phyloP scores from a whole-genome alignment of 495 filamentous ascomycete species.

The Copromyces sp. region DNA sequence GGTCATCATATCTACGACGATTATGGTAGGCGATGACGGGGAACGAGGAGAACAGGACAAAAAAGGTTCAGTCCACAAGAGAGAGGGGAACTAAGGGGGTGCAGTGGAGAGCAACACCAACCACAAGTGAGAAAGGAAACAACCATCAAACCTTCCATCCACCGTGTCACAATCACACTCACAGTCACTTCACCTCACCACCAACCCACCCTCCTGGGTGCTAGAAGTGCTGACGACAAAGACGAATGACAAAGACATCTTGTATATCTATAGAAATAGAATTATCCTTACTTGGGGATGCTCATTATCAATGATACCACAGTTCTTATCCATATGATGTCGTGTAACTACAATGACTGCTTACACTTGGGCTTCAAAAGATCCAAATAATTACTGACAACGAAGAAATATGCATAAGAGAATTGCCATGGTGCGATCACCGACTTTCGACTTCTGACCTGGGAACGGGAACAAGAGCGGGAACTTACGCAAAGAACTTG shows the following conservation, averaged over 20 bases:
- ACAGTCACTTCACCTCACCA: background rate
- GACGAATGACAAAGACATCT: background rate
- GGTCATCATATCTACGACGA: background rate
- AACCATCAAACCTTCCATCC: background rate
- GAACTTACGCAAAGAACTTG: background rate
- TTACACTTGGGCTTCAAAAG: too few relatives aligned
- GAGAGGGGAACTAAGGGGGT: too few relatives aligned
- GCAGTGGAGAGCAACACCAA: background rate
- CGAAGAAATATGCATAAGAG: too few relatives aligned
- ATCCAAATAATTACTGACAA: too few relatives aligned
- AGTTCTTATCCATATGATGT: background rate
- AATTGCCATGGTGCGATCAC: background rate
- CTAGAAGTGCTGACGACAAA: background rate
- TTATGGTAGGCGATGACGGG: background rate
- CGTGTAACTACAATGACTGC: background rate
- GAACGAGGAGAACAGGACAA: background rate
- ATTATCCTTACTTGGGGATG: too few relatives aligned
- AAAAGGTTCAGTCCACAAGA: background rate
- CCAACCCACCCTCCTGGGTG: background rate
- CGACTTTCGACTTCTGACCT: background rate
- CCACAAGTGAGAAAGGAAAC: background rate
- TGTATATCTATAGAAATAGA: background rate
- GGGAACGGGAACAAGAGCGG: background rate
- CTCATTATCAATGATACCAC: background rate
- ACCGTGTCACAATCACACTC: background rate